Evolutionary conservation across 805 yeast genomes (phyloP).

Genomic region (Suhomyces pyralidae): DNA sequence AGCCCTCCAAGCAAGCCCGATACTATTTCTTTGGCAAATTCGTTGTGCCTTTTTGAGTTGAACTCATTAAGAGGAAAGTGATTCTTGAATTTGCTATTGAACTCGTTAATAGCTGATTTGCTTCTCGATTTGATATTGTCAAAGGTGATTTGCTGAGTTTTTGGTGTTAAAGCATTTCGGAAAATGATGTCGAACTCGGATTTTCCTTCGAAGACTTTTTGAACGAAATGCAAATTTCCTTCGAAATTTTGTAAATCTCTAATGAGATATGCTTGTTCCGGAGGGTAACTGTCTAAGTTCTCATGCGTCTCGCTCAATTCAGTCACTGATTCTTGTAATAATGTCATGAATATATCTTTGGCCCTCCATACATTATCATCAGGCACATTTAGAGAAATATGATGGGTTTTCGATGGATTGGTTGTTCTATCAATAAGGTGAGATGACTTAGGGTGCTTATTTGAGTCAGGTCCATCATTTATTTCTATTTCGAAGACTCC

Average conservation of each 20-base stretch:
- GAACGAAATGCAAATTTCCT: slow-evolving; percentile 80
- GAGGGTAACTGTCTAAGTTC: slow-evolving; percentile 32
- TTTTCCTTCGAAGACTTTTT: slow-evolving; percentile 68
- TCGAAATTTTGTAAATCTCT: slow-evolving; percentile 57
- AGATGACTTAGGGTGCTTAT: slow-evolving; percentile 38
- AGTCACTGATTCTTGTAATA: slow-evolving; percentile 68
- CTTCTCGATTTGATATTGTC: slow-evolving; percentile 37
- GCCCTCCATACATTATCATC: slow-evolving; percentile 74
- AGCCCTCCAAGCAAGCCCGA: slow-evolving; percentile 89
- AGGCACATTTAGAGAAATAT: slow-evolving; percentile 68
- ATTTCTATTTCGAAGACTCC: slow-evolving; percentile 62
- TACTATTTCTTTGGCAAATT: slow-evolving; percentile 73
- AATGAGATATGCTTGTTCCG: slow-evolving; percentile 50
- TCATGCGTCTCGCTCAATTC: slow-evolving; percentile 32
- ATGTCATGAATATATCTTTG: slow-evolving; percentile 64
- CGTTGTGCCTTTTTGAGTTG: slow-evolving; percentile 32
- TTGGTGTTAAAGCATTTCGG: slow-evolving; percentile 44
- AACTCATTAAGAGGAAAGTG: slow-evolving; percentile 48
- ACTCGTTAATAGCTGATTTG: slow-evolving; percentile 26
- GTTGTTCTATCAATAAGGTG: slow-evolving; percentile 34
- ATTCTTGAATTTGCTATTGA: slow-evolving; percentile 52
- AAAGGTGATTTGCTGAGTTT: slow-evolving; percentile 33
- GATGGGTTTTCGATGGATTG: slow-evolving; percentile 62
- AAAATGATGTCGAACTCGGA: slow-evolving; percentile 73
- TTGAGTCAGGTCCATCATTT: slow-evolving; percentile 51